Percentiles rank a stretch among this genome's conserved stretches.
These are phyloP conservation scores for Pulveroboletus sp. DNA, from an alignment of 1,284 basidiomycete species.

Conservation along the genomic window DNA sequence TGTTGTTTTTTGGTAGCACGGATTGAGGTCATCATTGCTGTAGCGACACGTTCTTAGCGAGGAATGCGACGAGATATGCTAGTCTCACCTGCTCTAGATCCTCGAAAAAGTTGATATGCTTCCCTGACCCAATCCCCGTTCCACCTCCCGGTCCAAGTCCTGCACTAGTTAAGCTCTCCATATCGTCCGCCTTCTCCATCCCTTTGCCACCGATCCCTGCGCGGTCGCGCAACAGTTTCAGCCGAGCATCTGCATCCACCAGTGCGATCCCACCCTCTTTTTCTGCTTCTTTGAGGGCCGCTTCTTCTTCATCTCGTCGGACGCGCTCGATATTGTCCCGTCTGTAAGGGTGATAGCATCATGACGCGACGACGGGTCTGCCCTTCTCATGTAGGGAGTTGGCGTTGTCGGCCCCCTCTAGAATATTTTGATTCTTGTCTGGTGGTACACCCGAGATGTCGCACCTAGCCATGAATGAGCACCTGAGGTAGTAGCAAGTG, in stretches of 20 bases:
- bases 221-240: conserved; percentile 59
- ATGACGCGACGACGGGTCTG: conserved; percentile 62
- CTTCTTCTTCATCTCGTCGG: conserved; percentile 75
- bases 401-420: conserved; percentile 66
- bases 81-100: conserved; percentile 59
- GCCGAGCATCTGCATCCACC: conserved; percentile 78
- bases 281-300: conserved; percentile 56
- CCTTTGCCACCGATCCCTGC: conserved; percentile 45
- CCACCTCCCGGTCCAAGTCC: conserved; percentile 25
- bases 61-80: neutral
- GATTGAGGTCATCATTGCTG: conserved; percentile 45
- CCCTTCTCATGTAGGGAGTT: conserved; percentile 66
- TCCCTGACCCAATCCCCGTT: conserved; percentile 23
- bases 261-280: conserved; percentile 69
- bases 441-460: conserved; percentile 66
- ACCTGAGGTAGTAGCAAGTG: too few species aligned
- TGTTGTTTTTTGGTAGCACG: conserved; percentile 43
- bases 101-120: conserved; percentile 76
- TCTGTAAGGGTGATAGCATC: conserved; percentile 83
- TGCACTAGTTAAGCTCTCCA: conserved; percentile 20
- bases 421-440: conserved; percentile 52
- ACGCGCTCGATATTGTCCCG: conserved; percentile 82
- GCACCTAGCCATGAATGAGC: conserved; percentile 48
- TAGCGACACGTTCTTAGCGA: conserved; percentile 1
- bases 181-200: conserved; percentile 36